These are phyloP conservation scores for Nicotiana paniculata DNA, from an alignment of 257 asterid species.

Conservation along the genomic window DNA sequence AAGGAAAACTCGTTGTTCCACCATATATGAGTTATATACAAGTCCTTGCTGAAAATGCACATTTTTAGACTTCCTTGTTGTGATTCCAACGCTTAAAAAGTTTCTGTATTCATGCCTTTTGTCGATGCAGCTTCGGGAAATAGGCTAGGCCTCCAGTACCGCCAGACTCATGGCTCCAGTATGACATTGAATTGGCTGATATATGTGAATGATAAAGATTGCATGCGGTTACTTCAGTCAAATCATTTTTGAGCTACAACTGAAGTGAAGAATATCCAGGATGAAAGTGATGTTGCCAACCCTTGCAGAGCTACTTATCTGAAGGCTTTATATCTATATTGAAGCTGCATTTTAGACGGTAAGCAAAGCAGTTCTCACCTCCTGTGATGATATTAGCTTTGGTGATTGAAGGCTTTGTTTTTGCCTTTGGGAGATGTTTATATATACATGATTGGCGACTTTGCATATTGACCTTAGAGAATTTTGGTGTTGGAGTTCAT, in stretches of 20 bases:
- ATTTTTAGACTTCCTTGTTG: background rate
- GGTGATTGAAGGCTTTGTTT: too few species aligned
- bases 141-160: background rate
- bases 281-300: background rate
- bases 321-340: too few species aligned
- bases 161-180: slow-evolving; percentile 11
- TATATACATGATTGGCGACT: too few species aligned
- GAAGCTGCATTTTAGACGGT: too few species aligned
- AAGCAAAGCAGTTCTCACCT: too few species aligned
- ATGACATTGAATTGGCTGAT: slow-evolving; percentile 14
- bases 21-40: background rate
- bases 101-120: background rate
- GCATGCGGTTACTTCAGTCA: background rate
- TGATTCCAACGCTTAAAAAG: background rate
- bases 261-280: background rate
- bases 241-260: too few species aligned
- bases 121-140: background rate
- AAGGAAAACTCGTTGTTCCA: too few species aligned
- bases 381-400: too few species aligned
- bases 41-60: background rate
- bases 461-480: too few species aligned
- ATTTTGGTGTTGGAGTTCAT: too few species aligned
- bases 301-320: too few species aligned
- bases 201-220: background rate
- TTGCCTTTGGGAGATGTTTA: too few species aligned